Conservation (phyloP, 1,284 basidiomycete genomes). For the Thecaphora thlaspeos region DNA sequence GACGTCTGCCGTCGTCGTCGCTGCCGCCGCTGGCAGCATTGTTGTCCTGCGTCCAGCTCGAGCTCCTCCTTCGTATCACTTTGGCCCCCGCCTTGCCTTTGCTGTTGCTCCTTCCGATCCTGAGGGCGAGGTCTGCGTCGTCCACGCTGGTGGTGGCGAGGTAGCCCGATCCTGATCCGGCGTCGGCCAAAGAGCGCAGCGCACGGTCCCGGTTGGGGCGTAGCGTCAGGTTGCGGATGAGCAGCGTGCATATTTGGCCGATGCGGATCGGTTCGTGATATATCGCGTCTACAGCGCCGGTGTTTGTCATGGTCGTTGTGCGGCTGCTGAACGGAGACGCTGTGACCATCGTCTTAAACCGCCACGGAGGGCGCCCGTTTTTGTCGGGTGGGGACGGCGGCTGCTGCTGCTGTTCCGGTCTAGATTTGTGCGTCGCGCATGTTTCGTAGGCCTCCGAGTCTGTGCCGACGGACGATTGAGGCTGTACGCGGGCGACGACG, state of each 20-base stretch:
- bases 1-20: neutral
- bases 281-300: neutral
- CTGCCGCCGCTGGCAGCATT: neutral
- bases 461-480: no score
- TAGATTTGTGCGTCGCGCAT: no score
- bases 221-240: conserved; percentile 28
- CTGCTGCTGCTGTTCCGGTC: no score
- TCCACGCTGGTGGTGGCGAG: conserved; percentile 21
- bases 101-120: conserved; percentile 20
- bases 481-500: no score
- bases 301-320: no score
- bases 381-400: no score
- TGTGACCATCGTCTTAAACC: no score
- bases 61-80: conserved; percentile 6
- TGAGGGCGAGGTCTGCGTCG: conserved; percentile 27
- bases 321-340: no score
- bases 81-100: conserved; percentile 19
- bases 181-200: conserved; percentile 1
- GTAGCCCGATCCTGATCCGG: neutral
- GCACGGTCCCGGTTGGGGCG: conserved; percentile 28
- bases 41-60: conserved; percentile 15
- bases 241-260: conserved; percentile 22
- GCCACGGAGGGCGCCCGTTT: no score
- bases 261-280: conserved; percentile 22
- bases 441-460: no score